phyloP scores from a whole-genome alignment of 2,329 filamentous ascomycete species.

The Colletotrichum sp. region DNA sequence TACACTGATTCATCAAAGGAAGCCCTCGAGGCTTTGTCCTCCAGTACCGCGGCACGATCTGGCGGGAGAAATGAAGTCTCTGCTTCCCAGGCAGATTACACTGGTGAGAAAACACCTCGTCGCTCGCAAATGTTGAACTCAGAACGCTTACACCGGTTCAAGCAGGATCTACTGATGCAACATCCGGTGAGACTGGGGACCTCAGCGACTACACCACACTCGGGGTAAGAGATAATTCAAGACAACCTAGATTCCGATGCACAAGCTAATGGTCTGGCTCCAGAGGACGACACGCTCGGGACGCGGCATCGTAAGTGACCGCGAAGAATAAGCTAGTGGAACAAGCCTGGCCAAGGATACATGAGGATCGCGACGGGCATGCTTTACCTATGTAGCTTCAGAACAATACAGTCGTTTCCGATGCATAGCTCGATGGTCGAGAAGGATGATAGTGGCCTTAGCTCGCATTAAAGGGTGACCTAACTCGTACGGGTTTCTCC shows the following conservation, averaged over 20 bases:
- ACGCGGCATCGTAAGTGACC: not conserved
- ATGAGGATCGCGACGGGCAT: not conserved
- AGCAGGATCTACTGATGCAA: not conserved
- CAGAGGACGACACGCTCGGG: not conserved
- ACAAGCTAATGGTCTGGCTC: not conserved
- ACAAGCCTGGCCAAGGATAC: not conserved
- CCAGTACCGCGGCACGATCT: not conserved
- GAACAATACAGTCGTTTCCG: not conserved
- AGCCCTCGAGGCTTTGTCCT: not conserved
- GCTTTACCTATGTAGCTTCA: not conserved
- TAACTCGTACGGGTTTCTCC: not conserved
- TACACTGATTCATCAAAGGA: not conserved
- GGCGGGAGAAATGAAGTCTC: not conserved
- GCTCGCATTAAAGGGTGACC: not conserved
- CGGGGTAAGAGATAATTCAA: not conserved
- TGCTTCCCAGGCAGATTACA: not conserved
- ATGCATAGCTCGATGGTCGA: not conserved
- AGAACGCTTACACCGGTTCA: not conserved
- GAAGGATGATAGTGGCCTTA: not conserved
- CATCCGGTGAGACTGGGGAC: not conserved
- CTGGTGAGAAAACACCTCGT: not conserved
- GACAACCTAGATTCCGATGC: not conserved
- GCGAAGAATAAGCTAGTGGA: not conserved
- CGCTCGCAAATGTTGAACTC: not conserved
- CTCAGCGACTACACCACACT: not conserved